phyloP scores from a whole-genome alignment of 2,329 filamentous ascomycete species.

The Drechslerella dactyloides region DNA sequence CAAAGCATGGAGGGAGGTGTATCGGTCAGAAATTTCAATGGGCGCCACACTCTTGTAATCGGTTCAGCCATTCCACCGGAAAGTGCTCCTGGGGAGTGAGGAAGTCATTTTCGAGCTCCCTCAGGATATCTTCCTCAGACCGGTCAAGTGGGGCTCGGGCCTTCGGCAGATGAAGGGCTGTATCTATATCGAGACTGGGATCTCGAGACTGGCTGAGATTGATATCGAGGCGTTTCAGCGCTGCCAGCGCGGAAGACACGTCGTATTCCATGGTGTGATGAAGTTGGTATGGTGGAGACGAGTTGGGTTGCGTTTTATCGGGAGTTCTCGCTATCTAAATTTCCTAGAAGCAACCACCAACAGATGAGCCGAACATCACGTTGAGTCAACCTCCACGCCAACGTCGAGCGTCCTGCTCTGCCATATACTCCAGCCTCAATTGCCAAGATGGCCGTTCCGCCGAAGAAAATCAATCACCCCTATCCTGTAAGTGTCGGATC shows the following conservation, averaged over 20 bases:
- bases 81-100: conserved; percentile 80
- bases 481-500: conserved; percentile 75
- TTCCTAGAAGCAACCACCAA: neutral
- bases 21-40: conserved; percentile 54
- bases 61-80: conserved; percentile 83
- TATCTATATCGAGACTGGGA: conserved; percentile 9
- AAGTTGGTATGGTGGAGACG: neutral
- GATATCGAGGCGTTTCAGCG: conserved; percentile 2
- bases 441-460: conserved; percentile 63
- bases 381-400: conserved; percentile 55
- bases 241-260: conserved; percentile 22
- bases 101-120: conserved; percentile 73
- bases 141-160: conserved; percentile 19
- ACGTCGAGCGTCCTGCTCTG: neutral
- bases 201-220: neutral
- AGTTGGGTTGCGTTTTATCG: neutral
- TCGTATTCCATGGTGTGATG: conserved; percentile 32
- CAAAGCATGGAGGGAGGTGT: conserved; percentile 24
- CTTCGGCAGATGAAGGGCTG: conserved; percentile 12
- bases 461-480: conserved; percentile 79
- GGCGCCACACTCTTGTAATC: conserved; percentile 73
- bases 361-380: conserved; percentile 60
- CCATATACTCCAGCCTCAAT: neutral
- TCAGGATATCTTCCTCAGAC: conserved; percentile 17
- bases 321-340: neutral